phyloP scores from a whole-genome alignment of 1,284 basidiomycete genomes.

The Austropuccinia psidii region DNA sequence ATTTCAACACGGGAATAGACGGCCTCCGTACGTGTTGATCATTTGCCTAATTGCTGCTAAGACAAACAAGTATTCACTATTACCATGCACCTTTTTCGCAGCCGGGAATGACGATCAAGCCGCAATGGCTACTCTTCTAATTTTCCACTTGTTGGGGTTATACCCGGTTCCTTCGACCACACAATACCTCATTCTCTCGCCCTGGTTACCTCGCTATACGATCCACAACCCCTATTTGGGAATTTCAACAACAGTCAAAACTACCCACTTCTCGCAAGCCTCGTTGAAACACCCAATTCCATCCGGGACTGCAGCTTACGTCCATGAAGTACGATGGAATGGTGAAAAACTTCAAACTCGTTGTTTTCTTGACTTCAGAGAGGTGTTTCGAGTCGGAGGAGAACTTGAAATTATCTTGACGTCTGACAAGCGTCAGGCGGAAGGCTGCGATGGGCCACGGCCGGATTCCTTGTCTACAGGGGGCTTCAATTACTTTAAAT shows the following conservation, averaged over 20 bases:
- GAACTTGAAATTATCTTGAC: background rate
- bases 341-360: background rate
- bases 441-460: background rate
- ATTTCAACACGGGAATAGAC: conserved; percentile 54
- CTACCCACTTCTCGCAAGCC: background rate
- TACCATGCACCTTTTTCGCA: too few species aligned
- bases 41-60: too few species aligned
- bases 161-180: conserved; percentile 55
- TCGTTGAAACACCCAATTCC: background rate
- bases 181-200: background rate
- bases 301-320: background rate
- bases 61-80: too few species aligned
- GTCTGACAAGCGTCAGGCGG: background rate
- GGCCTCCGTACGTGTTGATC: too few species aligned
- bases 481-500: too few species aligned
- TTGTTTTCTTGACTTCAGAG: background rate
- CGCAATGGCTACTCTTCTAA: conserved; percentile 62
- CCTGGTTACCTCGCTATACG: background rate
- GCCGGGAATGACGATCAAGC: conserved; percentile 58
- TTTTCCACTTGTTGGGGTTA: conserved; percentile 56
- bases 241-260: background rate
- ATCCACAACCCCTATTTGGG: background rate
- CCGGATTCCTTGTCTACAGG: background rate
- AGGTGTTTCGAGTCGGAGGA: background rate
- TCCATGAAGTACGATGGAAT: background rate